Evolutionary conservation across 2,329 filamentous ascomycete species (phyloP).

Genomic region (Metarhizium guizhouense): DNA sequence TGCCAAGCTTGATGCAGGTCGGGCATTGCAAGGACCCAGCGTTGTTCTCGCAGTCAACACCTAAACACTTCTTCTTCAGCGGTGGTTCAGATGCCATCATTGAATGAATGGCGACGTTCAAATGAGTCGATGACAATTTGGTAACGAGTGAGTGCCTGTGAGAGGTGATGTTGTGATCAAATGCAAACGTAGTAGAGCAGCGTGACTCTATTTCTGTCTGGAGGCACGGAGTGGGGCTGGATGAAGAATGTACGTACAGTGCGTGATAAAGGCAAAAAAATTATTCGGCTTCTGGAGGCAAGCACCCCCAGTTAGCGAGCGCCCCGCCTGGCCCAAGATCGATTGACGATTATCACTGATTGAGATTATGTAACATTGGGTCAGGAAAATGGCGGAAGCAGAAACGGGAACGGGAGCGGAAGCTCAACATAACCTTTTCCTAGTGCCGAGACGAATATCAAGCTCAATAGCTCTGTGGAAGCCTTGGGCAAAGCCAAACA

Average conservation of each 20-base stretch:
- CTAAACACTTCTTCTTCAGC: constrained; percentile 63
- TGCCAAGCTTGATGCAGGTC: constrained; percentile 82
- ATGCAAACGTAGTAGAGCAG: background rate
- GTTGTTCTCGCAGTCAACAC: constrained; percentile 77
- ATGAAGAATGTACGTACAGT: no score
- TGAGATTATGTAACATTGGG: no score
- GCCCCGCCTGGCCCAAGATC: no score
- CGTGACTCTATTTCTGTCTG: background rate
- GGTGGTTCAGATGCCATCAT: constrained; percentile 39
- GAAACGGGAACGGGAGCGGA: background rate
- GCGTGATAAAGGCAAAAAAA: no score
- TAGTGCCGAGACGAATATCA: no score
- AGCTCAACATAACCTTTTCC: no score
- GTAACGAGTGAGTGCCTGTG: background rate
- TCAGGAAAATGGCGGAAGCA: no score
- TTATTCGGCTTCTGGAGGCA: no score
- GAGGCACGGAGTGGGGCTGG: background rate
- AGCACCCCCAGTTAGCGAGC: no score
- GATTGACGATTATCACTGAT: no score
- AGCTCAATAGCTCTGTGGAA: no score
- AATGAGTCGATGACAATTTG: background rate
- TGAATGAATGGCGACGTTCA: background rate
- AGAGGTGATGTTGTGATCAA: background rate
- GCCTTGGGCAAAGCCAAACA: no score
- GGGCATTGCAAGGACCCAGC: constrained; percentile 85